Evolutionary conservation across 495 filamentous ascomycete genomes (phyloP), one percentile per base, ranked within the genome.

Genomic region (Ascodesmis nigricans): DNA sequence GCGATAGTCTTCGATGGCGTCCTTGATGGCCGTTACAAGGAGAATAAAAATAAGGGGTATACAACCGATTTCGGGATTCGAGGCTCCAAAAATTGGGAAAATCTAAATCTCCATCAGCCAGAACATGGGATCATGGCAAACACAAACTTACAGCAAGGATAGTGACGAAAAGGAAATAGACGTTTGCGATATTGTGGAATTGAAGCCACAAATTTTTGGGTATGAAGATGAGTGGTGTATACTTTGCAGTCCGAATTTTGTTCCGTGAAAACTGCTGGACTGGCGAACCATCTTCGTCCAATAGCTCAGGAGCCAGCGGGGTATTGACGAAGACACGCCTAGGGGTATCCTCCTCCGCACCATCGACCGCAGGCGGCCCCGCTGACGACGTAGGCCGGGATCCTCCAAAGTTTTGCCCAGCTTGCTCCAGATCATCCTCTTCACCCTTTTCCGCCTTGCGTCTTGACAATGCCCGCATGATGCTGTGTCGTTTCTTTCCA

Each of bases 101-200:
- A 84, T 79, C 90, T 95, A 32, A n/a, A 39, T 6, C n/a, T 33
- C 3, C 35, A 29, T 41, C 39, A 23, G 16, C n/a, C 7, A 15
- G 31, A 23, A 29, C 16, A 39, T n/a, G 24, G 16, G 29, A 24
- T 34, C 11, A 34, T 13, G 22, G 16, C 39, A 14, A 27, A 19
- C 2, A 8, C 29, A 30, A 29, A 65, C 82, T 55, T 72, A 95
- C 90, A 43, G 72, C 67, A 36, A 99, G 69, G 52, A 99, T 84
- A 53, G 91, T 84, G 41, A 87, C 67, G 58, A 93, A 91, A 36
- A 95, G 62, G 64, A 99, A 99, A 56, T 92, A 99, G 24, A 95
- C 71, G 55, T 95, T 99, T 35, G 90, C 90, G 44, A 99, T 78
- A 54, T 95, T 95, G 58, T 95, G 83, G 53, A 99, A 95, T 55